These are phyloP conservation scores for Hysterium pulicare DNA, from an alignment of 2,329 filamentous ascomycete genomes.

Conservation along the genomic window DNA sequence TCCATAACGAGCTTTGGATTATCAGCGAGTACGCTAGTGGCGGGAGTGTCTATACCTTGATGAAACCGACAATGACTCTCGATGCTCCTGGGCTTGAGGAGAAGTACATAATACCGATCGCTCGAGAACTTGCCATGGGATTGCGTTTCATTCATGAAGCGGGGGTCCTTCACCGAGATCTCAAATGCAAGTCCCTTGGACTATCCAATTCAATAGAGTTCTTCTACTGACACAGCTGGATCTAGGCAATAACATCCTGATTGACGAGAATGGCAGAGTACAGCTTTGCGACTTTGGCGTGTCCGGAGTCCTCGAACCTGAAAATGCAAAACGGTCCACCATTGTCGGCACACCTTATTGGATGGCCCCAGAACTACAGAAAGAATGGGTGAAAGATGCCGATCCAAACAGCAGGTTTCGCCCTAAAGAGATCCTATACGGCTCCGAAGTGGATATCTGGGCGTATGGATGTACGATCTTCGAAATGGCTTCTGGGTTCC, in stretches of 20 bases:
- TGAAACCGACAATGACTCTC: conserved; percentile 42
- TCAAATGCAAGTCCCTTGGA: conserved; percentile 56
- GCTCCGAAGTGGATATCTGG: conserved; percentile 68
- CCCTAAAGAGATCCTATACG: conserved; percentile 53
- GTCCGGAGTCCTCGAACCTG: conserved; percentile 71
- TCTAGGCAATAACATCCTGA: conserved; percentile 68
- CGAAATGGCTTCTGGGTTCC: conserved; percentile 75
- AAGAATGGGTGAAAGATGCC: conserved; percentile 51
- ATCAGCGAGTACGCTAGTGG: conserved; percentile 83
- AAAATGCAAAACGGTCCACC: conserved; percentile 73
- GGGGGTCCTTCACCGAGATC: conserved; percentile 64
- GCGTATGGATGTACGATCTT: conserved; percentile 78
- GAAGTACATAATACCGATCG: conserved; percentile 61
- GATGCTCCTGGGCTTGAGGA: conserved; percentile 49
- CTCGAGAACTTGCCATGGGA: conserved; percentile 60
- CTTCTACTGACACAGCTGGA: neutral
- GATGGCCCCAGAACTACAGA: conserved; percentile 74
- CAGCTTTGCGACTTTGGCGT: conserved; percentile 86
- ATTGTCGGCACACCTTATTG: conserved; percentile 81
- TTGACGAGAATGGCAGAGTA: conserved; percentile 72
- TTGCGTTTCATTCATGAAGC: conserved; percentile 62
- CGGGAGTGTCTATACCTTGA: conserved; percentile 69
- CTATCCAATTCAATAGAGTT: too few species aligned
- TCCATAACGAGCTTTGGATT: conserved; percentile 82
- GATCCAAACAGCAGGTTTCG: conserved; percentile 51